A percentile compares a stretch with the other conserved stretches of the same genome.
Conservation (phyloP, 192 early-diverging fungal species). For the Gonapodya prolifera region DNA sequence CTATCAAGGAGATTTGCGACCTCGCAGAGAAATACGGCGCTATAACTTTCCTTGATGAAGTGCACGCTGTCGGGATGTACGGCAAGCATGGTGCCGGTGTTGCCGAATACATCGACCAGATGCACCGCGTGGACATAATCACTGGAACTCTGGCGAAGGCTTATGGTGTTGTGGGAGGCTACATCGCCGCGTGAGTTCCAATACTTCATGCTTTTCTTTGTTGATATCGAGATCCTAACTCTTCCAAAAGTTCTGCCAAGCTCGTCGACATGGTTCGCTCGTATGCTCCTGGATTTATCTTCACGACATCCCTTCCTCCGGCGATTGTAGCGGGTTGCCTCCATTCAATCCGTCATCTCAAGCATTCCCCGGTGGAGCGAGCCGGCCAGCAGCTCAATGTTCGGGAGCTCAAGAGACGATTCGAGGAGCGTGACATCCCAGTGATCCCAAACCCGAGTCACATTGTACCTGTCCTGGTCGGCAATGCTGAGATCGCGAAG, state of each 20-base stretch:
- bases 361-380: slow-evolving; percentile 72
- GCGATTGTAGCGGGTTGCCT: slow-evolving; percentile 80
- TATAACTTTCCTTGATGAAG: slow-evolving; percentile 93
- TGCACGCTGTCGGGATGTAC: slow-evolving; percentile 99
- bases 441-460: slow-evolving; percentile 98
- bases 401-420: slow-evolving; percentile 67
- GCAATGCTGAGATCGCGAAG: slow-evolving; percentile 90
- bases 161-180: slow-evolving; percentile 93
- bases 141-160: slow-evolving; percentile 96
- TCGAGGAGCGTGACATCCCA: slow-evolving; percentile 76
- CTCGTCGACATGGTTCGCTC: slow-evolving; percentile 91
- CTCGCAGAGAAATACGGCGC: slow-evolving; percentile 91
- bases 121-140: slow-evolving; percentile 88
- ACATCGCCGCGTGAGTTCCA: slow-evolving; percentile 44
- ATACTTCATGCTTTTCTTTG: slow-evolving; percentile 6
- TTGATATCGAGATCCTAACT: too few species aligned
- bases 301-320: slow-evolving; percentile 96
- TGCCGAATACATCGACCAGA: slow-evolving; percentile 81
- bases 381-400: slow-evolving; percentile 86
- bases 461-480: slow-evolving; percentile 96
- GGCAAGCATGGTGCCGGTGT: slow-evolving; percentile 85
- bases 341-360: slow-evolving; percentile 86
- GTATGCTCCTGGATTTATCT: slow-evolving; percentile 98
- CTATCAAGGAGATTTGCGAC: slow-evolving; percentile 76
- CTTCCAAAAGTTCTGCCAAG: slow-evolving; percentile 45